Evolutionary conservation across 441 rosid species (phyloP).

Genomic region (Macaranga tanarius): DNA sequence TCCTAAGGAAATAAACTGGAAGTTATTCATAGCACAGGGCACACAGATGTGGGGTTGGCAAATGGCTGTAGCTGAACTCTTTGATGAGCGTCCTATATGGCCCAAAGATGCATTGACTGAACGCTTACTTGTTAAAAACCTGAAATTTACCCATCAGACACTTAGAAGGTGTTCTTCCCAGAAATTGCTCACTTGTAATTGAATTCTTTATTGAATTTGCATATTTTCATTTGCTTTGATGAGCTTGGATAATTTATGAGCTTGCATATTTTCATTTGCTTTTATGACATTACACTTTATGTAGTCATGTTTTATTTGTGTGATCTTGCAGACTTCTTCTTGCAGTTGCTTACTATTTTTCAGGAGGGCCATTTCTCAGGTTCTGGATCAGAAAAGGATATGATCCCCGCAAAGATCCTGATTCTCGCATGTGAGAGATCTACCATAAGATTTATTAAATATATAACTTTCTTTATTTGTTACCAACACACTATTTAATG

Average conservation of each 20-base stretch:
- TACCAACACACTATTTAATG: not conserved
- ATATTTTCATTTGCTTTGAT: slow-evolving; percentile 2
- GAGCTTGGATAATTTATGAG: not conserved
- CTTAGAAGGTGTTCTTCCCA: slow-evolving; percentile 66
- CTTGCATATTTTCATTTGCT: slow-evolving; percentile 4
- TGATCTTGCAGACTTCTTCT: slow-evolving; percentile 68
- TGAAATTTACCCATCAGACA: slow-evolving; percentile 53
- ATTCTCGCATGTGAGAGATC: slow-evolving; percentile 79
- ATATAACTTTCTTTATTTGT: not conserved
- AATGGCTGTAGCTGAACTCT: slow-evolving; percentile 69
- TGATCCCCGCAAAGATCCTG: slow-evolving; percentile 94
- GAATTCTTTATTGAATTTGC: slow-evolving; percentile 20
- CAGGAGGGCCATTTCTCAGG: slow-evolving; percentile 83
- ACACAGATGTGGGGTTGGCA: slow-evolving; percentile 80
- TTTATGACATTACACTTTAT: slow-evolving; percentile 5
- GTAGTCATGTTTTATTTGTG: slow-evolving; percentile 13
- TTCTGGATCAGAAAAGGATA: slow-evolving; percentile 98
- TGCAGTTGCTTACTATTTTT: slow-evolving; percentile 88
- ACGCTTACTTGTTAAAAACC: slow-evolving; percentile 64
- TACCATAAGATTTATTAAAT: not conserved
- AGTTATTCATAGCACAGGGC: slow-evolving; percentile 46
- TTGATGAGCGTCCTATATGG: slow-evolving; percentile 94
- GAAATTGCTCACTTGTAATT: slow-evolving; percentile 12
- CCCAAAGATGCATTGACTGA: slow-evolving; percentile 69
- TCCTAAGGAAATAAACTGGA: slow-evolving; percentile 83